Base-by-base conservation (phyloP, 2,329 filamentous ascomycete species). In the Phialophora verrucosa region DNA sequence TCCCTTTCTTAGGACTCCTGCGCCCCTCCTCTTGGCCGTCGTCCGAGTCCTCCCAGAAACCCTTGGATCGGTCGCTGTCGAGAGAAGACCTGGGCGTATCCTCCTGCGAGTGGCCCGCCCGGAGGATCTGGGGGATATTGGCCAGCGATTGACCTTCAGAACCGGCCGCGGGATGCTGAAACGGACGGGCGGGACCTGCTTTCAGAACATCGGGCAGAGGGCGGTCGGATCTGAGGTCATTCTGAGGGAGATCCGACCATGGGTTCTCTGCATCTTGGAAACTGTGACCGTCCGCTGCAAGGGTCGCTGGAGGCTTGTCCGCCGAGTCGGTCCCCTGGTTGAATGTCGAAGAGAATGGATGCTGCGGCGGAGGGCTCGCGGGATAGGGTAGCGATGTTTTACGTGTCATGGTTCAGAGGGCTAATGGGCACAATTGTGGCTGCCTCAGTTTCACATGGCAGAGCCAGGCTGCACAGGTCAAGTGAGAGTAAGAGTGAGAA, bases 21-120 rank as follows among this genome's bases (percentile, higher is more conserved):
- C 56, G 58, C 5, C 62, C 54, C 42, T 50, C 35, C 10, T 59
- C 67, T 66, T 65, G 44, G 17, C 51, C 65, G 23, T 67, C 64
- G 35, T 70, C 68, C 11, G 69, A 70, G 35, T 74, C 71, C 32
- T 72, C 71, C 71, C 72, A 73, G 63, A 69, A 73, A 12, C 70
- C 70, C 44, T 68, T 67, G 20, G 72, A 74, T n/a, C 70, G 57
- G 29, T 72, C 62, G 59, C 72, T 74, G 51, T 74, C 72, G 31
- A 72, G 27, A 4, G 72, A 74, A 23, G 72, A 73, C 31, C 72
- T 63, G 7, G 72, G 72, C 6, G 72, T 74, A 20, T 69, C 66
- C 55, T 71, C 69, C 31, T 64, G 64, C 14, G 69, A 69, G 31
- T 64, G 67, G 7, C 71, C 71, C 8, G 69, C 69, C 62, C 70